These are phyloP conservation scores for Corynascus novoguineensis DNA, from an alignment of 495 filamentous ascomycete species.

Conservation along the genomic window DNA sequence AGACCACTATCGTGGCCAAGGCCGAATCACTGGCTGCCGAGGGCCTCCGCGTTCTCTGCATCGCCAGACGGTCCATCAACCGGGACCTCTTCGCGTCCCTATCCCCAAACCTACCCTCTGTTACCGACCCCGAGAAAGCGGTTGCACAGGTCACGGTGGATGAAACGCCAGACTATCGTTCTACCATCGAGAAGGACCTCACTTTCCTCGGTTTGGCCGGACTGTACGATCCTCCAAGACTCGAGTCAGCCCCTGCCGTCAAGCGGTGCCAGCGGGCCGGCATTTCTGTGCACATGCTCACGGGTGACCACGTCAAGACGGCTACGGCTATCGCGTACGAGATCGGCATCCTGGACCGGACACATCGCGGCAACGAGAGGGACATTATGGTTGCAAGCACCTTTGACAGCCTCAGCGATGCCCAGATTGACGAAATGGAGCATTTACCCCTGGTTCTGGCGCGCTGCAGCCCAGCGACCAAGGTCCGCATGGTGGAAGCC, in stretches of 20 bases:
- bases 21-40: conserved; percentile 61
- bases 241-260: conserved; percentile 61
- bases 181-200: conserved; percentile 50
- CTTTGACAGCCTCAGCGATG: conserved; percentile 55
- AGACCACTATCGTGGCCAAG: conserved; percentile 52
- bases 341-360: conserved; percentile 61
- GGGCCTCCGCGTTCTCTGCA: conserved; percentile 72
- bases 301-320: conserved; percentile 72
- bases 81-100: conserved; percentile 1
- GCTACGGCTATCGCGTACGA: conserved; percentile 69
- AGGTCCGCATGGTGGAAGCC: conserved; percentile 62
- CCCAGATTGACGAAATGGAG: conserved; percentile 51
- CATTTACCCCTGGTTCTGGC: conserved; percentile 59
- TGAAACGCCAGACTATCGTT: conserved; percentile 27
- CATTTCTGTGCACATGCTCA: conserved; percentile 75
- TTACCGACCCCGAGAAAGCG: conserved; percentile 13
- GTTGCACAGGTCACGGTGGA: neutral
- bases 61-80: conserved; percentile 50
- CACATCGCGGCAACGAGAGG: conserved; percentile 41
- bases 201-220: conserved; percentile 60
- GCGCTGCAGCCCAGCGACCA: conserved; percentile 59
- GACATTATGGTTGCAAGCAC: conserved; percentile 57
- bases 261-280: conserved; percentile 61
- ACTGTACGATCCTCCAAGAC: conserved; percentile 66
- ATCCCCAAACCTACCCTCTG: neutral